Percentiles rank a stretch among this genome's conserved stretches.
These are phyloP conservation scores for Podospora appendiculata DNA, from an alignment of 495 filamentous ascomycete species.

Conservation along the genomic window DNA sequence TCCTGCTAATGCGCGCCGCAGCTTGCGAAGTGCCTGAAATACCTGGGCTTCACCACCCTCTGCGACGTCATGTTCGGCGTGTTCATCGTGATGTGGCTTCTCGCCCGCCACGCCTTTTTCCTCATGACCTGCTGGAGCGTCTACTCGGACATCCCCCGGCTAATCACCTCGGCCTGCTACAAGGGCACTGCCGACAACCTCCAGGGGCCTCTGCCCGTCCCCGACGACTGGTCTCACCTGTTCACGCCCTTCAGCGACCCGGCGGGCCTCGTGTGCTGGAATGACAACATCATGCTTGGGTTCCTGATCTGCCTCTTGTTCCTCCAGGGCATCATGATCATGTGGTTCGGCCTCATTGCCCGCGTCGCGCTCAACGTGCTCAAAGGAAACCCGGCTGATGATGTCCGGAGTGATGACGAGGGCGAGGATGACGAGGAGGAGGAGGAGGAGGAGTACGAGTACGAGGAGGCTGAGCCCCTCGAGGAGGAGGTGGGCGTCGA, in stretches of 20 bases:
- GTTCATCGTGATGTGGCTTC: slow-evolving; percentile 81
- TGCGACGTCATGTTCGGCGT: slow-evolving; percentile 83
- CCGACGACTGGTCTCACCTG: slow-evolving; percentile 51
- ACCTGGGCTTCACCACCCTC: slow-evolving; percentile 61
- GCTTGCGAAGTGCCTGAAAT: slow-evolving; percentile 94
- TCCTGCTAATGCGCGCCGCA: slow-evolving; percentile 25
- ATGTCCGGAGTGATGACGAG: slow-evolving; percentile 83
- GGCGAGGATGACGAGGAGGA: slow-evolving; percentile 51
- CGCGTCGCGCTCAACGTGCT: slow-evolving; percentile 71
- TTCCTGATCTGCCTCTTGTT: slow-evolving; percentile 71
- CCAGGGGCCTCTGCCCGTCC: slow-evolving; percentile 48
- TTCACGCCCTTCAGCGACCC: slow-evolving; percentile 62
- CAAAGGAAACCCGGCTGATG: slow-evolving; percentile 70
- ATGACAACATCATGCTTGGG: slow-evolving; percentile 56
- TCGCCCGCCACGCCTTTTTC: slow-evolving; percentile 78
- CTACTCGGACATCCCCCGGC: slow-evolving; percentile 56
- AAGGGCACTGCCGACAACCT: slow-evolving; percentile 38
- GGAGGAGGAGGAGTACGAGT: slow-evolving; percentile 36
- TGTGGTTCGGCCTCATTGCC: slow-evolving; percentile 88
- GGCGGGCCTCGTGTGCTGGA: slow-evolving; percentile 69
- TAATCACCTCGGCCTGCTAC: slow-evolving; percentile 68
- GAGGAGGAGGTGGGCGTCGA: slow-evolving; percentile 64
- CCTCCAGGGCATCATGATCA: slow-evolving; percentile 70
- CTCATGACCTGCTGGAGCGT: slow-evolving; percentile 70
- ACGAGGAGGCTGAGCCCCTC: slow-evolving; percentile 41